Conservation (phyloP, 2,329 filamentous ascomycete genomes). For the Stemphylium beticola region DNA sequence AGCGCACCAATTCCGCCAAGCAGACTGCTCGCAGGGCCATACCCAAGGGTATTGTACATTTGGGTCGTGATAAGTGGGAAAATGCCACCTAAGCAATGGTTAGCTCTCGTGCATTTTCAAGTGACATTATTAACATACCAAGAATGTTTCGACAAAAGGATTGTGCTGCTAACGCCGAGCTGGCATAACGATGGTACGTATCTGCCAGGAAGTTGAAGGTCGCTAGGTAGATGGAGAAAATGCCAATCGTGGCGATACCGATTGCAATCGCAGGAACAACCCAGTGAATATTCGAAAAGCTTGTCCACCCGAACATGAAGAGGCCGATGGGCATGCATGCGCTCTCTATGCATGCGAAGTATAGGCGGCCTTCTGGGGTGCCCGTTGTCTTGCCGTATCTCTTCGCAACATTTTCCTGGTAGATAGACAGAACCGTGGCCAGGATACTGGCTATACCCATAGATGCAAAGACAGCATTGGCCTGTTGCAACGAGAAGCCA, state of each 20-base stretch:
- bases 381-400: slow-evolving; percentile 48
- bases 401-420: slow-evolving; percentile 71
- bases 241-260: slow-evolving; percentile 78
- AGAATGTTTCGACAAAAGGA: slow-evolving; percentile 85
- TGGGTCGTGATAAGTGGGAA: slow-evolving; percentile 79
- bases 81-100: slow-evolving; percentile 59
- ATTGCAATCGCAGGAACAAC: slow-evolving; percentile 74
- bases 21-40: slow-evolving; percentile 73
- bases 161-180: slow-evolving; percentile 84
- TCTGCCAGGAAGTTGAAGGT: slow-evolving; percentile 95
- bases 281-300: slow-evolving; percentile 69
- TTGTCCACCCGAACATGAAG: slow-evolving; percentile 80
- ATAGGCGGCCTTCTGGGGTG: slow-evolving; percentile 76
- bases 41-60: slow-evolving; percentile 76
- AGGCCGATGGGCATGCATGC: slow-evolving; percentile 78
- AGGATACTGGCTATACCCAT: slow-evolving; percentile 72
- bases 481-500: slow-evolving; percentile 69
- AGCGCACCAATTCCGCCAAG: slow-evolving; percentile 72
- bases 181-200: slow-evolving; percentile 83
- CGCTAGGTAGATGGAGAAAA: slow-evolving; percentile 78
- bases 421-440: slow-evolving; percentile 72
- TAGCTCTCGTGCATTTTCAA: neutral
- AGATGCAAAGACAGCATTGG: slow-evolving; percentile 74
- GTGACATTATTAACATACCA: slow-evolving; percentile 43
- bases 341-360: slow-evolving; percentile 80